A percentile compares a stretch with the other conserved stretches of the same genome.
Evolutionary conservation across 2,329 filamentous ascomycete species (phyloP).

Genomic region (Cryphonectria parasitica): DNA sequence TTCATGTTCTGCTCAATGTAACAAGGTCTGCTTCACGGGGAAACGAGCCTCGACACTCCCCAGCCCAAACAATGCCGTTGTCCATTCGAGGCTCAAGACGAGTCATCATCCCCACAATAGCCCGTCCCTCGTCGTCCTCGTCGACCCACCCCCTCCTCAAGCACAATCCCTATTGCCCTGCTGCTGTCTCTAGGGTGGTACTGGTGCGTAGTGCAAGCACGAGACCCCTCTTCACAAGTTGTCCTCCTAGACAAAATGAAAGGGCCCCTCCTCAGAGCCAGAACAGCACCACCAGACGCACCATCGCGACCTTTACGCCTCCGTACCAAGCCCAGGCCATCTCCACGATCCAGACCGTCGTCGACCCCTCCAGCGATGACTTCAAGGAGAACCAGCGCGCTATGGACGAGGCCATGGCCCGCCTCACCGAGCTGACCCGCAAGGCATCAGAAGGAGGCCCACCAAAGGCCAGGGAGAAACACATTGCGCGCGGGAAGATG

Average conservation of each 20-base stretch:
- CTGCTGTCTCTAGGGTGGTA: neutral
- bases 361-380: slow-evolving; percentile 77
- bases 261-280: neutral
- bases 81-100: slow-evolving; percentile 17
- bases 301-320: slow-evolving; percentile 76
- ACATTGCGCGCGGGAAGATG: slow-evolving; percentile 89
- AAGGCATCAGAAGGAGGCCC: slow-evolving; percentile 77
- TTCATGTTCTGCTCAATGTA: slow-evolving; percentile 9
- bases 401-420: slow-evolving; percentile 74
- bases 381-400: slow-evolving; percentile 80
- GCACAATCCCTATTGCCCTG: neutral
- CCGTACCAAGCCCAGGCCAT: slow-evolving; percentile 82
- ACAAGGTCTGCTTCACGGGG: slow-evolving; percentile 9
- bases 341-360: slow-evolving; percentile 73
- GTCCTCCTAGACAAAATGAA: slow-evolving; percentile 29
- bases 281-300: slow-evolving; percentile 35
- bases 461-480: slow-evolving; percentile 83
- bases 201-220: neutral
- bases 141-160: neutral
- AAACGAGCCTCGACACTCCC: neutral
- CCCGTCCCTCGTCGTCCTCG: slow-evolving; percentile 16
- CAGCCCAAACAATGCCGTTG: slow-evolving; percentile 19
- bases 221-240: slow-evolving; percentile 27
- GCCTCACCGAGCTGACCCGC: slow-evolving; percentile 70
- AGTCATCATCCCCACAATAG: slow-evolving; percentile 16